Conservation (phyloP, 106 monocot species). For the Agapanthus africanus region DNA sequence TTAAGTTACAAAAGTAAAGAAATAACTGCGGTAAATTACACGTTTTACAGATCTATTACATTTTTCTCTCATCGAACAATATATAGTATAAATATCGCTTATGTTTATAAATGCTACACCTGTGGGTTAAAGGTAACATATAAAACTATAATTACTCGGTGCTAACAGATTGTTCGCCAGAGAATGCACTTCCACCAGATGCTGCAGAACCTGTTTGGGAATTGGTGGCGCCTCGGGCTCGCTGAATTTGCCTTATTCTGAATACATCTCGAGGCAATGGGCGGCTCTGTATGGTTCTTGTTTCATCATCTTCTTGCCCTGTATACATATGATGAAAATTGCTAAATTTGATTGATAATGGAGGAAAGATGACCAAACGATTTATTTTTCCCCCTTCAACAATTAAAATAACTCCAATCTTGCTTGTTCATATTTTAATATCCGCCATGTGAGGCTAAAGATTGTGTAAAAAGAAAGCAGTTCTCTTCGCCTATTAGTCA, state of each 20-base stretch:
- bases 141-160: conserved; percentile 26
- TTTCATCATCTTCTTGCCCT: conserved; percentile 90
- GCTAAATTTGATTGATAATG: background rate
- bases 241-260: conserved; percentile 76
- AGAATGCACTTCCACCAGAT: conserved; percentile 81
- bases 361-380: background rate
- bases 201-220: conserved; percentile 79
- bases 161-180: conserved; percentile 85
- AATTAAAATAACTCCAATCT: too few species aligned
- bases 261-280: conserved; percentile 75
- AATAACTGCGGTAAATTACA: too few species aligned
- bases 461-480: too few species aligned
- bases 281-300: conserved; percentile 61
- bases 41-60: too few species aligned
- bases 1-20: too few species aligned
- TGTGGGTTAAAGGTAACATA: background rate
- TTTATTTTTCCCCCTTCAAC: too few species aligned
- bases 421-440: too few species aligned
- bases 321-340: too few species aligned
- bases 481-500: too few species aligned
- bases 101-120: background rate
- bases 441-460: too few species aligned
- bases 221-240: conserved; percentile 36
- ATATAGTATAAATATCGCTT: too few species aligned
- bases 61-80: too few species aligned